A percentile compares a stretch with the other conserved stretches of the same genome.
These are phyloP conservation scores for Termitomyces eurrhizus DNA, from an alignment of 768 basidiomycete species.

Conservation along the genomic window DNA sequence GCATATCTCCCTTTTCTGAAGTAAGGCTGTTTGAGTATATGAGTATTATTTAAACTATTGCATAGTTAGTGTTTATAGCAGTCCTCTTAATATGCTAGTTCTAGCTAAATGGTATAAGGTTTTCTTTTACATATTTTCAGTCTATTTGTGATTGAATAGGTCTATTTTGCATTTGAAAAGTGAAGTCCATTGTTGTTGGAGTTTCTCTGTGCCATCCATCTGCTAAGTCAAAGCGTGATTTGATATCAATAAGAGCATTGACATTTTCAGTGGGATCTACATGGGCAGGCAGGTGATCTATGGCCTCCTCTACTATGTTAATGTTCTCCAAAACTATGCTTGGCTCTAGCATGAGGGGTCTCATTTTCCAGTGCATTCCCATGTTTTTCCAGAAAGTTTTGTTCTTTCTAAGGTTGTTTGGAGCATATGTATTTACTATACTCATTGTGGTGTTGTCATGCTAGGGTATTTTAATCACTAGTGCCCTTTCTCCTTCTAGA, in stretches of 20 bases:
- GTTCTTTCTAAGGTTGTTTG: background rate
- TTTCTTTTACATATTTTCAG: conserved; percentile 5
- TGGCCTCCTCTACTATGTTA: conserved; percentile 34
- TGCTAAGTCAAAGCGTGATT: background rate
- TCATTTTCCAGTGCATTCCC: background rate
- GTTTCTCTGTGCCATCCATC: conserved; percentile 8
- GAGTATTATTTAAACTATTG: rapidly evolving
- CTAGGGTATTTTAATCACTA: conserved; percentile 12
- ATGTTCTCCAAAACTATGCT: conserved; percentile 37
- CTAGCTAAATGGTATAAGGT: background rate
- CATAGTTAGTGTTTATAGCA: background rate
- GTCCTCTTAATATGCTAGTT: conserved; percentile 2
- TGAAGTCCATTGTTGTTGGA: background rate
- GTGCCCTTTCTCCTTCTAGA: conserved; percentile 24
- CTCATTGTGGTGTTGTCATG: background rate
- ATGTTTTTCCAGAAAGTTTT: background rate
- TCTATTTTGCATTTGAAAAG: background rate
- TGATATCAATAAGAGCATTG: too few relatives aligned
- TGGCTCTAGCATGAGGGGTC: conserved; percentile 7
- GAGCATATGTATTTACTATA: background rate
- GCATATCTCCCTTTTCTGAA: too few relatives aligned
- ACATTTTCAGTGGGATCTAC: conserved; percentile 2
- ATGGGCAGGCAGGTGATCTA: conserved; percentile 29
- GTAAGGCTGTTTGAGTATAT: background rate
- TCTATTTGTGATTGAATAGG: conserved; percentile 4